Evolutionary conservation across 441 rosid species (phyloP).

Genomic region (Adansonia madagascariensis): DNA sequence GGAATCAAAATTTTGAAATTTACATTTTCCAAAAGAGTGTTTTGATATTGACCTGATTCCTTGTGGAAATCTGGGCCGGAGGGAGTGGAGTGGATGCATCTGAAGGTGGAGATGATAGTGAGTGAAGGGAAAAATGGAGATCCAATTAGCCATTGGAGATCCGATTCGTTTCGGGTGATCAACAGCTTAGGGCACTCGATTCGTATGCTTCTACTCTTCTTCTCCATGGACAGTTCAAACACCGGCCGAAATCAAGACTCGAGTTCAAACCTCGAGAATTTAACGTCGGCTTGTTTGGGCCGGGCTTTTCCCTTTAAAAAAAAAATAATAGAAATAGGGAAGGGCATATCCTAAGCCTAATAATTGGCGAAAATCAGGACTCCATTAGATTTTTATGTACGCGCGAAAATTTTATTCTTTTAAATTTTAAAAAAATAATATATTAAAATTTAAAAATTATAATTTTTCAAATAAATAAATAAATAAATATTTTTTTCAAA

Average conservation of each 20-base stretch:
- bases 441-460: no score
- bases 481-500: no score
- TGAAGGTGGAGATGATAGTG: slow-evolving; percentile 74
- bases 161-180: slow-evolving; percentile 45
- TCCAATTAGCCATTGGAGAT: slow-evolving; percentile 85
- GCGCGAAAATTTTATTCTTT: no score
- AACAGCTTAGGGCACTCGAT: slow-evolving; percentile 63
- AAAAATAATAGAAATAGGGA: neutral
- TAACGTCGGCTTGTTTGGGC: neutral
- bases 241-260: neutral
- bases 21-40: slow-evolving; percentile 1
- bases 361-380: no score
- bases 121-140: slow-evolving; percentile 72
- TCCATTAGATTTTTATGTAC: no score
- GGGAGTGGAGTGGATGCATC: slow-evolving; percentile 55
- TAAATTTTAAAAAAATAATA: no score
- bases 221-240: slow-evolving; percentile 40
- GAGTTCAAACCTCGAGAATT: neutral
- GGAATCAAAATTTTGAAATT: neutral
- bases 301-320: neutral
- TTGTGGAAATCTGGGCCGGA: slow-evolving; percentile 55
- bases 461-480: no score
- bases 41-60: slow-evolving; percentile 63
- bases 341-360: no score
- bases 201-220: slow-evolving; percentile 42